phyloP scores from a whole-genome alignment of 495 filamentous ascomycete genomes.

The Xylaria castorea region DNA sequence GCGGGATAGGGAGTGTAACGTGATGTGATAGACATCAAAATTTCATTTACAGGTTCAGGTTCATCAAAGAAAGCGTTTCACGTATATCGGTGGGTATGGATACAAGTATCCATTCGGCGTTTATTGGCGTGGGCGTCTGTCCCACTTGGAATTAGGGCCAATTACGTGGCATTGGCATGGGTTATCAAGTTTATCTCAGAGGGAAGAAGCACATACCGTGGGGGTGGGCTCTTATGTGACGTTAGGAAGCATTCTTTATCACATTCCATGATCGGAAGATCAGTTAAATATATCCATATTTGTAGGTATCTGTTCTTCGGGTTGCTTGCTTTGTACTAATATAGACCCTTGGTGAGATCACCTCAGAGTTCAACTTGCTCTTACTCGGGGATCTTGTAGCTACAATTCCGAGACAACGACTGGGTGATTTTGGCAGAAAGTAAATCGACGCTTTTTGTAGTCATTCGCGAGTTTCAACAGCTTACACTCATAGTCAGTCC shows the following conservation, averaged over 20 bases:
- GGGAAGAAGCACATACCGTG: not conserved
- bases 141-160: not conserved
- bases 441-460: too few relatives aligned
- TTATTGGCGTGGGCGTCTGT: not conserved
- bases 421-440: too few relatives aligned
- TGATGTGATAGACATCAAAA: constrained; percentile 36
- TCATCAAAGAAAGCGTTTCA: constrained; percentile 13
- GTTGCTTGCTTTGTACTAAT: not conserved
- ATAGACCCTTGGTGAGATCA: not conserved
- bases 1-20: constrained; percentile 39
- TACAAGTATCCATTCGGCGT: constrained; percentile 12
- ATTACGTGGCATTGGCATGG: not conserved
- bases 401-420: too few relatives aligned
- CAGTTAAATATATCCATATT: not conserved
- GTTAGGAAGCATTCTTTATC: constrained; percentile 14
- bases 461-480: too few relatives aligned
- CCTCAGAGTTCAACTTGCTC: too few relatives aligned
- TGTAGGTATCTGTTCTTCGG: not conserved
- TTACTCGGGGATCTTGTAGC: too few relatives aligned
- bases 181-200: not conserved
- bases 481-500: too few relatives aligned
- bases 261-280: not conserved
- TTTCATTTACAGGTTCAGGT: constrained; percentile 10
- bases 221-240: not conserved
- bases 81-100: not conserved